A percentile compares a stretch with the other conserved stretches of the same genome.
Conservation (phyloP, 225 moss, liverwort and hornwort genomes). For the Physcomitrium patens region DNA sequence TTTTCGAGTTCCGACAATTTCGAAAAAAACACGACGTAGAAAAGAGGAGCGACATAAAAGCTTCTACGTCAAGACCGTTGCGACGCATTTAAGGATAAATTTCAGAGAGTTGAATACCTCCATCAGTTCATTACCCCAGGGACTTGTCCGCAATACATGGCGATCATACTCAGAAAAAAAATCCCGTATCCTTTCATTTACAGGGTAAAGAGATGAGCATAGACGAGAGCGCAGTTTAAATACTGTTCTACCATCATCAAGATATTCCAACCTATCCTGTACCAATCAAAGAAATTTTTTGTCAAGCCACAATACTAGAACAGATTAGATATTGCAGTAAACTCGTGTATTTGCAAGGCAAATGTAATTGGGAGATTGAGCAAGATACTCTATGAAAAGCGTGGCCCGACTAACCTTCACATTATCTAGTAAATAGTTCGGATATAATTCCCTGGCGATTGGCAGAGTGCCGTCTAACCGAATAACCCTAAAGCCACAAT, state of each 20-base stretch:
- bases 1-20: neutral
- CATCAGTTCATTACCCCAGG: conserved; percentile 98
- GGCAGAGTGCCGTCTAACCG: conserved; percentile 92
- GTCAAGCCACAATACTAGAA: conserved; percentile 17
- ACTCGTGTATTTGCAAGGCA: neutral
- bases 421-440: conserved; percentile 90
- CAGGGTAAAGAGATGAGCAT: conserved; percentile 95
- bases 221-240: conserved; percentile 91
- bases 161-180: conserved; percentile 98
- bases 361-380: neutral
- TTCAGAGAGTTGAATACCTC: conserved; percentile 60
- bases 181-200: conserved; percentile 94
- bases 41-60: conserved; percentile 24
- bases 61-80: conserved; percentile 5
- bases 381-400: conserved; percentile 11
- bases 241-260: conserved; percentile 90
- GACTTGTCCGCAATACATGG: conserved; percentile 88
- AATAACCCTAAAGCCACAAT: conserved; percentile 71
- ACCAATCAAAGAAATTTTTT: conserved; percentile 18
- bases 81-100: conserved; percentile 3
- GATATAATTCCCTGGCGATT: conserved; percentile 88
- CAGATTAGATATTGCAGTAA: neutral
- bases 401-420: conserved; percentile 69
- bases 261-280: conserved; percentile 96
- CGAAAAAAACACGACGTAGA: conserved; percentile 7